These are phyloP conservation scores for Ambrosia artemisiifolia DNA, from an alignment of 129 eudicot genomes.

Conservation along the genomic window DNA sequence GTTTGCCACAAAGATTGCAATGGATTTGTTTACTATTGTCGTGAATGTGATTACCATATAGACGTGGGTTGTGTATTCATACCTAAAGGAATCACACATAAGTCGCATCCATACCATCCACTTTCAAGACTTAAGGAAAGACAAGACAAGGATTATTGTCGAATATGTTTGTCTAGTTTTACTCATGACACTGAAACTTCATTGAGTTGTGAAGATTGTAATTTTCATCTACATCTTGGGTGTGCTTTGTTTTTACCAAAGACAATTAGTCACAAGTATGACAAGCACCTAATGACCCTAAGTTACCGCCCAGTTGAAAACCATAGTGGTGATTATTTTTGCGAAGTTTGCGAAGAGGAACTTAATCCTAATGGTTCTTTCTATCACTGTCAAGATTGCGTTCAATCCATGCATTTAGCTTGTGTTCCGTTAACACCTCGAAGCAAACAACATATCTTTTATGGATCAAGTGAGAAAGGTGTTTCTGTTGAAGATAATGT, in stretches of 20 bases:
- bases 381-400: conserved; percentile 22
- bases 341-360: conserved; percentile 14
- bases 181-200: background rate
- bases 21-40: background rate
- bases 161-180: background rate
- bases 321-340: too few relatives aligned
- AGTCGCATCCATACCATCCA: background rate
- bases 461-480: background rate
- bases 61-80: background rate
- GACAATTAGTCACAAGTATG: background rate
- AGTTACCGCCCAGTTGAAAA: background rate
- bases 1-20: background rate
- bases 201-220: background rate
- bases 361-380: conserved; percentile 6
- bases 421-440: background rate
- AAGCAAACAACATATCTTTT: background rate
- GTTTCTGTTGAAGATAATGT: background rate
- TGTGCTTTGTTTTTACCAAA: background rate
- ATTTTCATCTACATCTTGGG: background rate
- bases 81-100: background rate
- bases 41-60: background rate
- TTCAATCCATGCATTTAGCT: conserved; percentile 7
- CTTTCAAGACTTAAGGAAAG: background rate
- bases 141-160: background rate
- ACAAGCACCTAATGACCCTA: background rate